Evolutionary conservation across 257 asterid genomes (phyloP).

Genomic region (Solanum rostratum): DNA sequence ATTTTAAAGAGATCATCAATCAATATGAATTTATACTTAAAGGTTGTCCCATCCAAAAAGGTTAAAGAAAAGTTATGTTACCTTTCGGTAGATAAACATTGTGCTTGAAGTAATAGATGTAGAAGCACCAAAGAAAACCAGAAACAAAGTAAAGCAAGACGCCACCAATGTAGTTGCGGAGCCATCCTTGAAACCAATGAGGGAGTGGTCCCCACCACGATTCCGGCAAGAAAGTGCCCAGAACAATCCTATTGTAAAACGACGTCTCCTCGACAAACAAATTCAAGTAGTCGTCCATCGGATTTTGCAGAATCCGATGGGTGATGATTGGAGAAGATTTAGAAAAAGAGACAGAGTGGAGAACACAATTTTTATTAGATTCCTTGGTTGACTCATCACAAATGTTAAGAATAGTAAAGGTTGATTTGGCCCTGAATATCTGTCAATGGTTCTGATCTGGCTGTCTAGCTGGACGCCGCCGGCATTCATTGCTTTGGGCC

Average conservation of each 20-base stretch:
- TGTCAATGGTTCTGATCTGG: background rate
- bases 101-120: constrained; percentile 68
- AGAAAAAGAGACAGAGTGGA: background rate
- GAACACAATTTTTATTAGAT: background rate
- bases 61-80: background rate
- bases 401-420: background rate
- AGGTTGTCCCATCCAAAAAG: background rate
- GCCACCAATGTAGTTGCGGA: constrained; percentile 79
- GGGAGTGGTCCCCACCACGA: constrained; percentile 52
- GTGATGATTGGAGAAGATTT: background rate
- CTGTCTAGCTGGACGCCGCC: background rate
- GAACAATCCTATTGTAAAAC: constrained; percentile 65
- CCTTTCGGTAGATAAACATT: constrained; percentile 74
- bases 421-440: background rate
- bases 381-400: background rate
- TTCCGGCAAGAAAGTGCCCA: constrained; percentile 50
- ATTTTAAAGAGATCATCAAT: background rate
- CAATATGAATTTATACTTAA: background rate
- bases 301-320: background rate
- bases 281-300: constrained; percentile 25
- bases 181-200: constrained; percentile 69
- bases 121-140: constrained; percentile 69
- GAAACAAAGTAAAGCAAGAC: constrained; percentile 50
- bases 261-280: constrained; percentile 69
- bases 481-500: background rate